phyloP scores from a whole-genome alignment of 1,284 basidiomycete genomes.

The Puccinia horiana region DNA sequence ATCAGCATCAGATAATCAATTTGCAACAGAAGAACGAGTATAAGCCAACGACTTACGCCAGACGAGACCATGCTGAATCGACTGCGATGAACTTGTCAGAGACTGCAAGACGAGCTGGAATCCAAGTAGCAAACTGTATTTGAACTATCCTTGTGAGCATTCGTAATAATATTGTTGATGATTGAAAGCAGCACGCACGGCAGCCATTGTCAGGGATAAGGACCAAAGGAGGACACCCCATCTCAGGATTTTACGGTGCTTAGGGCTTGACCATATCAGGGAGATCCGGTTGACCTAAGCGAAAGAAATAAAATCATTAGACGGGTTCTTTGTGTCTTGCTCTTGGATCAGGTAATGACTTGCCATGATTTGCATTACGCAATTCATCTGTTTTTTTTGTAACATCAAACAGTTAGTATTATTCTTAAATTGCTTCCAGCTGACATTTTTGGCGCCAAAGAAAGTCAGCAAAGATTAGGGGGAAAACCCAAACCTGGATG shows the following conservation, averaged over 20 bases:
- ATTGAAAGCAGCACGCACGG: neutral
- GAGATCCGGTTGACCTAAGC: constrained; percentile 8
- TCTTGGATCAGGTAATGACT: neutral
- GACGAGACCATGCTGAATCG: neutral
- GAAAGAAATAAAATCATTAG: neutral
- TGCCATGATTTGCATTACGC: constrained; percentile 16
- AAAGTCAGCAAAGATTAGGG: neutral
- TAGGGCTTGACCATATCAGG: constrained; percentile 1
- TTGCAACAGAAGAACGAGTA: neutral
- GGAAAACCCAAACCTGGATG: constrained; percentile 8
- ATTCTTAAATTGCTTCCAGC: neutral
- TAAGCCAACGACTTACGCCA: neutral
- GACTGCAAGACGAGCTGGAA: neutral
- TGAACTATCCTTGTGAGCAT: neutral
- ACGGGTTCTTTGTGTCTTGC: neutral
- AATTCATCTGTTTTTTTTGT: neutral
- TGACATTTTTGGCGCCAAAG: neutral
- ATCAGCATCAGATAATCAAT: neutral
- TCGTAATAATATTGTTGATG: neutral
- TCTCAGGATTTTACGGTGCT: neutral
- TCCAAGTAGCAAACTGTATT: neutral
- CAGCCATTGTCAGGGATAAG: constrained; percentile 6
- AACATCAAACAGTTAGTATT: neutral
- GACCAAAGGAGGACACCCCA: neutral
- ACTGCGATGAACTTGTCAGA: constrained; percentile 1